phyloP scores from a whole-genome alignment of 768 basidiomycete genomes.

The Myochromella boudieri region DNA sequence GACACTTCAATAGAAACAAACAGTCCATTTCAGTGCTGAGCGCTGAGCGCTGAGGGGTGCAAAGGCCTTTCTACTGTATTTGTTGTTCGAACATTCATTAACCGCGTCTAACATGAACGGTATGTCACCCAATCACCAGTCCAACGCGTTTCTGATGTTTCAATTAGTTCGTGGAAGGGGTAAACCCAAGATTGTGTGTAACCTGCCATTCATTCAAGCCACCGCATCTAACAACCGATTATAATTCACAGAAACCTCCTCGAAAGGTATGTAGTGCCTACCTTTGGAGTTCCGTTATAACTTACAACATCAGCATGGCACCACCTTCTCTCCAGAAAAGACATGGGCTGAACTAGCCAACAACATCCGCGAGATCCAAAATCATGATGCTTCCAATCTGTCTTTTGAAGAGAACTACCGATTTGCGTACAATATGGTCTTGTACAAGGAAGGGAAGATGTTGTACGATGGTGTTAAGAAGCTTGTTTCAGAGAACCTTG shows the following conservation, averaged over 20 bases:
- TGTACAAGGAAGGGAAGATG: slow-evolving; percentile 38
- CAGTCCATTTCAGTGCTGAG: no score
- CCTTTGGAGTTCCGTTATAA: not conserved
- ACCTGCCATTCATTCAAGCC: slow-evolving; percentile 3
- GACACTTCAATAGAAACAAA: no score
- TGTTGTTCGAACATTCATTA: not conserved
- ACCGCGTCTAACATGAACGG: not conserved
- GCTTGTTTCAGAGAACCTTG: slow-evolving; percentile 82
- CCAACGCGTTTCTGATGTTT: not conserved
- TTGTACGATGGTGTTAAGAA: slow-evolving; percentile 83
- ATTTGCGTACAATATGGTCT: slow-evolving; percentile 23
- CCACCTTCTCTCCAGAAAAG: slow-evolving; percentile 74
- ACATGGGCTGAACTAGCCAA: slow-evolving; percentile 79
- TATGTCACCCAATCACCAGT: not conserved
- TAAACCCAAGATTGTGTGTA: slow-evolving; percentile 47
- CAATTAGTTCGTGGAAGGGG: slow-evolving; percentile 35
- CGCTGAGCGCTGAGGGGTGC: no score
- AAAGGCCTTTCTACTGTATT: no score
- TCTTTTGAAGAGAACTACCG: slow-evolving; percentile 54
- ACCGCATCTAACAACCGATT: slow-evolving; percentile 2
- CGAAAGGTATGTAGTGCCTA: slow-evolving; percentile 33
- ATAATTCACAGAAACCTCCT: slow-evolving; percentile 40
- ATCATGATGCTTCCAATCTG: slow-evolving; percentile 86
- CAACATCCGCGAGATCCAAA: slow-evolving; percentile 93
- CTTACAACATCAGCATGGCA: slow-evolving; percentile 55